These are phyloP conservation scores for Schizosaccharomyces octosporus DNA, from an alignment of 805 yeast genomes.

Conservation along the genomic window DNA sequence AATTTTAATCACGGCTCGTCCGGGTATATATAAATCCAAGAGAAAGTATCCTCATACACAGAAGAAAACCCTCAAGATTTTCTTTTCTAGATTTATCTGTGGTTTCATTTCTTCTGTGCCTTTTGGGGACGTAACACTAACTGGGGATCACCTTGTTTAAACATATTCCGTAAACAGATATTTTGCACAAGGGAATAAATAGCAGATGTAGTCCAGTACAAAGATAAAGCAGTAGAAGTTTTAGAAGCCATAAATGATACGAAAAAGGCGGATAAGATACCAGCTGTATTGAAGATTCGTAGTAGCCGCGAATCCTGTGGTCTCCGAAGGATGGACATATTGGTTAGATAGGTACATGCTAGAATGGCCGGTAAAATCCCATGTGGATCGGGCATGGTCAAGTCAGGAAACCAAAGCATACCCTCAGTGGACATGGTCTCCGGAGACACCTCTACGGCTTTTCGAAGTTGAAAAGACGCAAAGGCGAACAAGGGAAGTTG, in stretches of 20 bases:
- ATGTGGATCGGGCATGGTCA: neutral
- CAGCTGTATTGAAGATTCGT: neutral
- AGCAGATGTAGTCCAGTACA: constrained; percentile 1
- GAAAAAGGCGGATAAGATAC: neutral
- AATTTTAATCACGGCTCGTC: no score
- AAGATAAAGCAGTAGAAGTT: neutral
- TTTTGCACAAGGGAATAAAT: neutral
- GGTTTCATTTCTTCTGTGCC: no score
- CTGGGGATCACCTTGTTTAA: neutral
- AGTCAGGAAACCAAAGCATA: neutral
- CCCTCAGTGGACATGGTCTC: neutral
- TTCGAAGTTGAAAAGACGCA: neutral
- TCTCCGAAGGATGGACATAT: neutral
- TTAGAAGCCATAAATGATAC: neutral
- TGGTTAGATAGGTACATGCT: neutral
- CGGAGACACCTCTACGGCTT: neutral
- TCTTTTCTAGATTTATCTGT: no score
- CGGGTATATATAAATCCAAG: no score
- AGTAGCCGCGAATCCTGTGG: neutral
- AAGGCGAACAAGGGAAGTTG: neutral
- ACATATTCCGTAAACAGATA: neutral
- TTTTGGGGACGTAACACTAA: no score
- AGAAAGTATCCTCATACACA: no score
- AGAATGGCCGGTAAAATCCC: neutral
- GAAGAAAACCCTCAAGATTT: no score